Base-by-base conservation (phyloP, 1,139 yeast species). In the Scheffersomyces lignicola region DNA sequence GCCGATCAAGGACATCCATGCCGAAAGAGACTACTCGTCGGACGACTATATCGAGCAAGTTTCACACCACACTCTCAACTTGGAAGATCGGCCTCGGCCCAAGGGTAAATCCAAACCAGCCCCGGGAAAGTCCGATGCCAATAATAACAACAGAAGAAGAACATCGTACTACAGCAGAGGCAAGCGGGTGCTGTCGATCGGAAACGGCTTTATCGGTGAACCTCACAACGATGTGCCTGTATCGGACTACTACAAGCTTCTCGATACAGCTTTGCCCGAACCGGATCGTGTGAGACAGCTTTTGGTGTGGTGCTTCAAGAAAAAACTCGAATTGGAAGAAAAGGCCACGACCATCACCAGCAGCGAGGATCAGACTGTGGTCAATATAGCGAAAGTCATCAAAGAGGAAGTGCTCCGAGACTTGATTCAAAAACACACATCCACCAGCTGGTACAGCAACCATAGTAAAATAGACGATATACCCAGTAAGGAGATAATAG, bases 281-380 rank as follows among this genome's bases (percentile, higher is more conserved):
- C 87, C 90, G 0, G 84, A 81, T 47, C 68, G 80, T 40, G 78
- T 85, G 83, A 69, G 83, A 43, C 89, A 83, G 49, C 55, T 86
- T 14, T 54, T 85, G 34, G 66, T 78, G 3, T 84, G 94, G 95
- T 78, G 86, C 38, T 66, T 81, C 22, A 76, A 76, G 40, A 68
- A 82, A 39, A 62, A 63, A 26, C 48, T 74, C 25, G 71, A 68
- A 21, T 48, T 62, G 31, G 73, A 70, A 22, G 67, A 63, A 6
- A 51, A 54, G 18, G 58, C 60, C 32, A 49, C 52, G 24, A 49
- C 48, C 32, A 54, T 39, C 12, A 33, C 40, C 10, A 43, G 38
- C 8, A 33, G 52, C 1, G 69, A 65, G 29, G 68, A 60, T 34
- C 58, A 56, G 33, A 71, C 76, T 2, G 75, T 69, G 8, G 48